These are phyloP conservation scores for Pythium aristosporum DNA, from an alignment of 352 stramenopile species.

Conservation along the genomic window DNA sequence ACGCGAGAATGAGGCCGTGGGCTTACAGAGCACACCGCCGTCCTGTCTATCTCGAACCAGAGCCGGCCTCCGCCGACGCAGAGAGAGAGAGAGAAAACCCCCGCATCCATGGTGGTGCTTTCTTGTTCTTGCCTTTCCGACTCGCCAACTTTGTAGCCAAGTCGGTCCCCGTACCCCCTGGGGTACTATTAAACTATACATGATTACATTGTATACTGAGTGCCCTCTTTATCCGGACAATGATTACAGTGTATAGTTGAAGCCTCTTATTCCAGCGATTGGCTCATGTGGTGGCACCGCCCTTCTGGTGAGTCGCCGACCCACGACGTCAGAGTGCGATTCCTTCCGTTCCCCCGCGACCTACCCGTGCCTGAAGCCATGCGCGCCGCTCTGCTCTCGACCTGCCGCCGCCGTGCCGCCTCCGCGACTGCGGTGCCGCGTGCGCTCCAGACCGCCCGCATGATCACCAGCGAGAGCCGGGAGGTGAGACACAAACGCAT, in stretches of 20 bases:
- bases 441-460: constrained; percentile 19
- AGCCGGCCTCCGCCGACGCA: too few relatives aligned
- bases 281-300: constrained; percentile 2
- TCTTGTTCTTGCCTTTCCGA: not conserved
- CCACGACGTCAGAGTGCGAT: not conserved
- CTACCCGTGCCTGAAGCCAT: constrained; percentile 16
- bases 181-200: constrained; percentile 8
- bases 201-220: not conserved
- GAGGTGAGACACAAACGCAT: constrained; percentile 25
- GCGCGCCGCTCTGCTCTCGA: constrained; percentile 27
- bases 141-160: not conserved
- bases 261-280: not conserved
- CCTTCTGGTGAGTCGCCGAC: not conserved
- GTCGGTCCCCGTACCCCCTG: not conserved
- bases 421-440: not conserved
- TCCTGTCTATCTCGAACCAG: too few relatives aligned
- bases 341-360: not conserved
- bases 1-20: not conserved
- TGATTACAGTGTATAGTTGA: not conserved
- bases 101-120: too few relatives aligned
- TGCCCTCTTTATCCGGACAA: not conserved
- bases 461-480: constrained; percentile 58
- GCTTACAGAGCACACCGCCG: too few relatives aligned
- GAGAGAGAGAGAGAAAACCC: too few relatives aligned
- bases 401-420: constrained; percentile 17